phyloP scores from a whole-genome alignment of 495 filamentous ascomycete genomes.

The Daldinia concentrica region DNA sequence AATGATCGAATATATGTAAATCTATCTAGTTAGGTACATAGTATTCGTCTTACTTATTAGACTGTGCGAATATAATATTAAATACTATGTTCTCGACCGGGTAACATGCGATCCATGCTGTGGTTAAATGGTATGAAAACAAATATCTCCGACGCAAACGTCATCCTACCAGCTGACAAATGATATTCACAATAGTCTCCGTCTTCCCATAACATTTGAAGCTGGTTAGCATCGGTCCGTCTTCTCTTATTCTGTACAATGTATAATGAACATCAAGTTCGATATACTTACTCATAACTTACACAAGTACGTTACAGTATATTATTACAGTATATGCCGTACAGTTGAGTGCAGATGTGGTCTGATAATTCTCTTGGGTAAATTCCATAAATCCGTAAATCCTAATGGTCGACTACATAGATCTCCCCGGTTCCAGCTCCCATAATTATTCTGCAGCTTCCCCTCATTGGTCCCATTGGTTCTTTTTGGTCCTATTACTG shows the following conservation, averaged over 20 bases:
- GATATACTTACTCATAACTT: not conserved
- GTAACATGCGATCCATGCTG: too few species aligned
- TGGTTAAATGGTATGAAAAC: not conserved
- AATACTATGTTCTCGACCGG: not conserved
- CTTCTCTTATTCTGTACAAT: not conserved
- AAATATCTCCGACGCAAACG: conserved; percentile 16
- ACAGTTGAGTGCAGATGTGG: not conserved
- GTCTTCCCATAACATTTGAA: not conserved
- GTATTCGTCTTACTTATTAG: too few species aligned
- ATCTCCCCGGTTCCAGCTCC: conserved; percentile 21
- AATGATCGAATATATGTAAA: too few species aligned
- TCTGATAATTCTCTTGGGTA: conserved; percentile 27
- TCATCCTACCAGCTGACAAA: conserved; percentile 31
- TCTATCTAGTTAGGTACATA: not conserved
- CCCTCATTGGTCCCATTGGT: conserved; percentile 5
- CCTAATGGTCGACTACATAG: conserved; percentile 2
- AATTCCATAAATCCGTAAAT: conserved; percentile 18
- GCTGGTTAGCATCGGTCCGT: not conserved
- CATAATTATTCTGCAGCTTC: conserved; percentile 31
- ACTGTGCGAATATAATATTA: not conserved
- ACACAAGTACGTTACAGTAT: not conserved
- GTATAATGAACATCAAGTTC: not conserved
- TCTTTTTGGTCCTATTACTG: not conserved
- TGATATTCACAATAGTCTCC: not conserved
- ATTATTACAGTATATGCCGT: not conserved